Percentiles rank a stretch among this genome's conserved stretches.
Conservation (phyloP, 179 eudicot species). For the Patellifolia procumbens region DNA sequence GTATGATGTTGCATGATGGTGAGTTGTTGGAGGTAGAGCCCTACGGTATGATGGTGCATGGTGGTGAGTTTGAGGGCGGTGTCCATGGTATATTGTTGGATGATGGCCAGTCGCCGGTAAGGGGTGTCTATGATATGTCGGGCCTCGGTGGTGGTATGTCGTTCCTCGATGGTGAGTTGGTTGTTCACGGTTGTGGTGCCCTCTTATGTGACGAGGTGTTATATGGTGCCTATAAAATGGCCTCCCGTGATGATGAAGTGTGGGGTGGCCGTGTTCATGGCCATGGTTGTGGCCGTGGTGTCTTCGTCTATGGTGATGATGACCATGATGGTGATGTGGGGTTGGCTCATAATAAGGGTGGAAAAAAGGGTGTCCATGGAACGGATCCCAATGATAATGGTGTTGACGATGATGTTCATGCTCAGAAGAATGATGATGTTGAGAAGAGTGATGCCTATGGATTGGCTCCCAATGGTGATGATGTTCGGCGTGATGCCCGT, state of each 20-base stretch:
- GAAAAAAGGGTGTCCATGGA: background rate
- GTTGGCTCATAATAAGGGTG: background rate
- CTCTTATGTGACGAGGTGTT: slow-evolving; percentile 1
- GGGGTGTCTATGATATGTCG: slow-evolving; percentile 9
- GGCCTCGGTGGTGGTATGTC: background rate
- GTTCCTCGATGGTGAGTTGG: slow-evolving; percentile 5
- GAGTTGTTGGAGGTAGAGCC: slow-evolving; percentile 6
- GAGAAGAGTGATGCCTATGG: slow-evolving; percentile 16
- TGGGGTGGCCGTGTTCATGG: slow-evolving; percentile 8
- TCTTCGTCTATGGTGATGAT: slow-evolving; percentile 20
- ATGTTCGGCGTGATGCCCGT: no score
- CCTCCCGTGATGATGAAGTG: slow-evolving; percentile 18
- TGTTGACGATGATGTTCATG: slow-evolving; percentile 1
- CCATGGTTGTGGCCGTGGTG: slow-evolving; percentile 2
- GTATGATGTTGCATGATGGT: slow-evolving; percentile 5
- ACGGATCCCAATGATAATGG: slow-evolving; percentile 17
- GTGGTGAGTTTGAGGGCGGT: no score
- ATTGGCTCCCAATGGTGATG: slow-evolving; percentile 10
- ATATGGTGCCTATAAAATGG: slow-evolving; percentile 20
- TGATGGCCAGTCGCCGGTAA: background rate
- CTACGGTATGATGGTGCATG: background rate
- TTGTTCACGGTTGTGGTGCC: slow-evolving; percentile 9
- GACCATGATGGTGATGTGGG: slow-evolving; percentile 20
- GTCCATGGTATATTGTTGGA: no score
- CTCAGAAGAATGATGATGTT: slow-evolving; percentile 12